Percentiles rank a stretch among this genome's conserved stretches.
Conservation (phyloP, 805 yeast species). For the Saccharomycopsis fermentans region DNA sequence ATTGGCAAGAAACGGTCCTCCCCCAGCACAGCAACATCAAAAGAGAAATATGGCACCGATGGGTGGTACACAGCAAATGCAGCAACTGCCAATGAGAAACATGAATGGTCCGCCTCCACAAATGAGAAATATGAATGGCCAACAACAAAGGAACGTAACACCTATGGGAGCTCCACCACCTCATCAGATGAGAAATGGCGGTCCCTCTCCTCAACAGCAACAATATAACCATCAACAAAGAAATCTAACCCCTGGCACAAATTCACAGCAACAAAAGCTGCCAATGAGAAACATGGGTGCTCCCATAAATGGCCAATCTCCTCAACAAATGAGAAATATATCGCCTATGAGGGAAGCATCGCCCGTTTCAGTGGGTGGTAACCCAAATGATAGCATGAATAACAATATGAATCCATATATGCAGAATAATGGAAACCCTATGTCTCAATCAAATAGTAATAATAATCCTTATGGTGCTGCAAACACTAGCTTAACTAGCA, state of each 20-base stretch:
- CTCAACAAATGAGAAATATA: neutral
- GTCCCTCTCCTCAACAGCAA: conserved; percentile 2
- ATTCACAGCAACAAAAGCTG: neutral
- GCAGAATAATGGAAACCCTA: neutral
- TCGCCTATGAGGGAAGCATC: conserved; percentile 6
- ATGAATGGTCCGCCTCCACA: neutral
- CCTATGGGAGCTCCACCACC: neutral
- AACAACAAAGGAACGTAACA: neutral
- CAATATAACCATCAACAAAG: neutral
- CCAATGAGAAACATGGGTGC: conserved; percentile 1
- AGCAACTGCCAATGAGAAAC: conserved; percentile 1
- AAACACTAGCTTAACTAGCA: neutral
- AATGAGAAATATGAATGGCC: conserved; percentile 1
- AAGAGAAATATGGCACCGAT: neutral
- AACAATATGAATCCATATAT: conserved; percentile 1
- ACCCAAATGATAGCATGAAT: neutral
- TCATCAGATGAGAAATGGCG: neutral
- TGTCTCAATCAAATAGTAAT: neutral
- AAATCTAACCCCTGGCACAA: neutral
- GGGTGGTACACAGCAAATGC: conserved; percentile 1
- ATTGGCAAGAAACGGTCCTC: neutral
- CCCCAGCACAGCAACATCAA: neutral
- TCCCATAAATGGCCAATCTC: neutral
- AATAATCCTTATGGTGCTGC: neutral
- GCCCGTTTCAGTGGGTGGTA: neutral